Percentiles rank a stretch among this genome's conserved stretches.
These are phyloP conservation scores for Amoeboaphelidium occidentale DNA, from an alignment of 371 early-diverging fungal species.

Conservation along the genomic window DNA sequence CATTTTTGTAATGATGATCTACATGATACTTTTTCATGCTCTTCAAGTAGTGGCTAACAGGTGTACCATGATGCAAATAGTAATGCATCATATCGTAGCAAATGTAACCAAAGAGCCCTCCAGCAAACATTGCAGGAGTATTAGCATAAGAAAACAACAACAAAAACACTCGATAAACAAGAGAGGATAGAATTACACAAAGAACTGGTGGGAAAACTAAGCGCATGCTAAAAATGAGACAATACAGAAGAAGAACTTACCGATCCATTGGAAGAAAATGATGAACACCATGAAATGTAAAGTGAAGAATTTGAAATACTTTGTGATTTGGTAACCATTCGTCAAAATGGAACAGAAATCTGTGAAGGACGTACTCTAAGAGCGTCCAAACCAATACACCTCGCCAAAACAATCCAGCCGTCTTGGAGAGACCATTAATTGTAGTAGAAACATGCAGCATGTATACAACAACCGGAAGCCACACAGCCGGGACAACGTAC, in stretches of 20 bases:
- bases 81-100: constrained; percentile 77
- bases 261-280: constrained; percentile 88
- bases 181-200: background rate
- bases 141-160: background rate
- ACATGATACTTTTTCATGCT: constrained; percentile 75
- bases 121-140: constrained; percentile 22
- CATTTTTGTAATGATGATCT: constrained; percentile 80
- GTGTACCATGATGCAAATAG: constrained; percentile 74
- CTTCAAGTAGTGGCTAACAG: constrained; percentile 33
- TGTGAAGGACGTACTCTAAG: constrained; percentile 49
- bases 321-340: constrained; percentile 57
- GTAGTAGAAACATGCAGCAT: constrained; percentile 4
- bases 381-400: constrained; percentile 57
- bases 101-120: constrained; percentile 56
- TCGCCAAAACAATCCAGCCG: constrained; percentile 16
- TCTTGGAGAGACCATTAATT: background rate
- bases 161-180: background rate
- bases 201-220: constrained; percentile 1
- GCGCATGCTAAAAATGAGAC: constrained; percentile 1
- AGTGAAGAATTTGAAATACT: constrained; percentile 37
- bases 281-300: constrained; percentile 78
- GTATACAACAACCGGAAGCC: constrained; percentile 39
- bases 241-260: constrained; percentile 14
- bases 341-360: constrained; percentile 81
- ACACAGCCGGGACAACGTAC: constrained; percentile 67